Evolutionary conservation across 1,139 yeast genomes (phyloP).

Genomic region (Pichia sp.): DNA sequence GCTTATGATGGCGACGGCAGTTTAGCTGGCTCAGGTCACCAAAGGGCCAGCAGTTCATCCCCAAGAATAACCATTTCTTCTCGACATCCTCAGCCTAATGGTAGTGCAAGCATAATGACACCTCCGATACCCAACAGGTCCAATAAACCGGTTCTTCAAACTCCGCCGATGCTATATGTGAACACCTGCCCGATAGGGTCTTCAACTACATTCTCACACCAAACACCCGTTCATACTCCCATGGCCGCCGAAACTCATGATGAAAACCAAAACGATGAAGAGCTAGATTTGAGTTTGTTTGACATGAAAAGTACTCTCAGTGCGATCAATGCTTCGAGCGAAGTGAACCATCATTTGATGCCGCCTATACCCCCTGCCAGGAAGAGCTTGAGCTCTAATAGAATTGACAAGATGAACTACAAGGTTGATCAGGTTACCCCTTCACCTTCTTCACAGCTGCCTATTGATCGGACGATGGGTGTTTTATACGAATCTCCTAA

Average conservation of each 20-base stretch:
- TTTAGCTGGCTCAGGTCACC: too few relatives aligned
- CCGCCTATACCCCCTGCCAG: conserved; percentile 10
- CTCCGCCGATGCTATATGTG: not conserved
- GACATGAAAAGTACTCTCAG: conserved; percentile 18
- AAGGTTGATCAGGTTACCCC: conserved; percentile 7
- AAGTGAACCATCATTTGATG: conserved; percentile 1
- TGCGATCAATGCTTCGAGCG: conserved; percentile 8
- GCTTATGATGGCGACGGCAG: not conserved
- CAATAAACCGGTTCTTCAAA: conserved; percentile 6
- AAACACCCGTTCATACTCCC: not conserved
- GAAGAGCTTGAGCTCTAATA: conserved; percentile 10
- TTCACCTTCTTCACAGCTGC: conserved; percentile 1
- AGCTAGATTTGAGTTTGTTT: conserved; percentile 13
- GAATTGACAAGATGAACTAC: conserved; percentile 14
- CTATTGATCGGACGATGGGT: conserved; percentile 19
- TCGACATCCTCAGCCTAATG: too few relatives aligned
- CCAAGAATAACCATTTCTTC: too few relatives aligned
- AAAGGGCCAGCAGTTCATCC: too few relatives aligned
- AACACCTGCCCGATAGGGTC: not conserved
- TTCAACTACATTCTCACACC: not conserved
- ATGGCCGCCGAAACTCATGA: not conserved
- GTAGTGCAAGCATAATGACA: not conserved
- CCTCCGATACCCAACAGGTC: conserved; percentile 12
- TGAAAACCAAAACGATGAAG: not conserved
- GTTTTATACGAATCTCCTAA: conserved; percentile 19